Conservation (phyloP, 768 basidiomycete species). For the Postia placenta region DNA sequence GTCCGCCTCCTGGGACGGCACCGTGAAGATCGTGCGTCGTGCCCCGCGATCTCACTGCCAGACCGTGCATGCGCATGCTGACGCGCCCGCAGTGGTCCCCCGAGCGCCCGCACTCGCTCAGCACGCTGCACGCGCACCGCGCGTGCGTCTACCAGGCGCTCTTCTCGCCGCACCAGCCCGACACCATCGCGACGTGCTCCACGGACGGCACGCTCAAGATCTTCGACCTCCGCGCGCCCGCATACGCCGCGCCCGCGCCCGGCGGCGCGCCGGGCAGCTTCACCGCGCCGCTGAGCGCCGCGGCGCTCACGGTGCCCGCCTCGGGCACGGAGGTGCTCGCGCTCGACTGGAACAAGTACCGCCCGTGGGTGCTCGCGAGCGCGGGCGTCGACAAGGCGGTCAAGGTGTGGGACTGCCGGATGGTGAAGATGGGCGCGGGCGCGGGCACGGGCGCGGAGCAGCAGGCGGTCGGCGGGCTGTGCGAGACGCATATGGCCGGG, state of each 20-base stretch:
- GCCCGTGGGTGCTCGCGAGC: constrained; percentile 69
- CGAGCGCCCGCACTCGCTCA: constrained; percentile 69
- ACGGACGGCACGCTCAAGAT: constrained; percentile 81
- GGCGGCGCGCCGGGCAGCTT: constrained; percentile 47
- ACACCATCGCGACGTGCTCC: constrained; percentile 76
- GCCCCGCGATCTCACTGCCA: neutral
- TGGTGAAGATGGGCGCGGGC: constrained; percentile 54
- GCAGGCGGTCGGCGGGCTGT: constrained; percentile 60
- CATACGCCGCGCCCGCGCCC: constrained; percentile 46
- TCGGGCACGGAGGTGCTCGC: constrained; percentile 74
- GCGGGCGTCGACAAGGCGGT: constrained; percentile 73
- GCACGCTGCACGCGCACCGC: constrained; percentile 78
- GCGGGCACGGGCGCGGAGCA: constrained; percentile 27
- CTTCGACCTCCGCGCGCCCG: constrained; percentile 69
- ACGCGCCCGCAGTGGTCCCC: constrained; percentile 69
- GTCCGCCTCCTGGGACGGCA: constrained; percentile 90
- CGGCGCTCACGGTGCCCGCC: constrained; percentile 73
- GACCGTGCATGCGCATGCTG: neutral
- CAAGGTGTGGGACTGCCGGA: constrained; percentile 84
- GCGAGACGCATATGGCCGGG: constrained; percentile 65
- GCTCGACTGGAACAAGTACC: constrained; percentile 93
- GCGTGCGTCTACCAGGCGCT: constrained; percentile 86
- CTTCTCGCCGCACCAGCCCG: constrained; percentile 90
- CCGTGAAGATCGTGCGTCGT: constrained; percentile 72
- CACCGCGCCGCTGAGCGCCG: constrained; percentile 60